Evolutionary conservation across 2,329 filamentous ascomycete genomes (phyloP), one percentile per base, ranked within the genome.

Genomic region (Clonostachys chloroleuca): DNA sequence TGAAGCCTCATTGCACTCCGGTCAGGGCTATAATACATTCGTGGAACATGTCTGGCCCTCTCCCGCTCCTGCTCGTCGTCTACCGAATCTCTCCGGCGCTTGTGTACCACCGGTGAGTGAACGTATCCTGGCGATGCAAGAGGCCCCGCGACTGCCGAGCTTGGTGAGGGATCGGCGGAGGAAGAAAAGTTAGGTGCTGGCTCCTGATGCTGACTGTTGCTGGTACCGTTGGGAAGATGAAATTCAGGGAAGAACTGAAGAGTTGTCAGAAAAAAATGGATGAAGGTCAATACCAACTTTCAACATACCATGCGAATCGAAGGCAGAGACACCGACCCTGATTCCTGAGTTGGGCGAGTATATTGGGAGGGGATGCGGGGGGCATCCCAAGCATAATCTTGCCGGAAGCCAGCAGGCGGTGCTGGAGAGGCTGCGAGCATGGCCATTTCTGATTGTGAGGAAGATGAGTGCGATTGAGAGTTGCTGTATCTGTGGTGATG

Each of bases 291-390:
- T 9, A 10, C 24, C 24, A 10, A 10, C 42, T 40, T n/a, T 34
- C 20, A 8, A 44, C 57, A 47, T 71, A 78, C 76, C 72, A 78
- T 72, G 53, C 73, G 68, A 44, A 81, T 78, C 2, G 77, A 74
- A 17, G 77, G 77, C 18, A 81, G 64, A 35, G 68, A 67, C 33
- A 75, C 58, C 16, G 61, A 58, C 34, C 61, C 39, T 30, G 39
- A 8, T 9, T 9, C 12, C 33, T 42, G 33, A 7, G 8, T 37
- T 8, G 24, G 10, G n/a, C 46, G 47, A 24, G 24, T 33, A 16
- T 61, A 56, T 16, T 43, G 45, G 8, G 43, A 34, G 12, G 44
- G 47, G 20, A 40, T 30, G 45, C 65, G 60, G 51, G 57, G 49
- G 34, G 64, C 57, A 45, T 69, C 65, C 71, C 69, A 75, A 16